phyloP scores from a whole-genome alignment of 148 eudicot species.

The Amaranthus cruentus region DNA sequence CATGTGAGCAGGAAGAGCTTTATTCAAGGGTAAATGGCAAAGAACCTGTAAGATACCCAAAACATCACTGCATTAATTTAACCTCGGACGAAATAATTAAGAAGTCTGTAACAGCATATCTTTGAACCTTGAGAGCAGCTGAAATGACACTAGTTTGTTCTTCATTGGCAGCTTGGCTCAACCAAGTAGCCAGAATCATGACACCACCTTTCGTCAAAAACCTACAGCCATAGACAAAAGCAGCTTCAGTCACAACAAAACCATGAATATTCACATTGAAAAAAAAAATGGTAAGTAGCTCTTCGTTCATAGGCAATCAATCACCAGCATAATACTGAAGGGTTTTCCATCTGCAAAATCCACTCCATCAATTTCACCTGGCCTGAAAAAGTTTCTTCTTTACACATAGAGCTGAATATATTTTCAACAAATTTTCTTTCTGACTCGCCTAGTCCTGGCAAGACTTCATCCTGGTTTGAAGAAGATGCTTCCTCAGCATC shows the following conservation, averaged over 20 bases:
- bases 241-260: conserved; percentile 7
- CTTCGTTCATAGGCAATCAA: conserved; percentile 26
- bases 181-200: conserved; percentile 88
- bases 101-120: conserved; percentile 7
- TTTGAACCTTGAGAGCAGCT: conserved; percentile 60
- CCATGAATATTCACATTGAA: background rate
- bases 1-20: conserved; percentile 87
- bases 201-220: conserved; percentile 79
- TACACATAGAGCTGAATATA: conserved; percentile 67
- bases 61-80: conserved; percentile 15
- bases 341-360: conserved; percentile 69
- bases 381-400: conserved; percentile 80
- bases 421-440: conserved; percentile 60
- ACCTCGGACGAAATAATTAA: background rate
- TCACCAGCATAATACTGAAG: conserved; percentile 69
- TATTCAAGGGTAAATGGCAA: conserved; percentile 67
- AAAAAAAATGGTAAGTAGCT: background rate
- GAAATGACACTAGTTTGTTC: conserved; percentile 87
- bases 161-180: conserved; percentile 83
- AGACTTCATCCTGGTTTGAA: conserved; percentile 47
- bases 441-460: conserved; percentile 52
- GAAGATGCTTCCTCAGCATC: conserved; percentile 56
- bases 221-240: conserved; percentile 38
- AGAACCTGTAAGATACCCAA: conserved; percentile 51
- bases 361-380: conserved; percentile 88